Base-by-base conservation (phyloP, 176 grass and related monocot genomes). In the Chloris gayana region DNA sequence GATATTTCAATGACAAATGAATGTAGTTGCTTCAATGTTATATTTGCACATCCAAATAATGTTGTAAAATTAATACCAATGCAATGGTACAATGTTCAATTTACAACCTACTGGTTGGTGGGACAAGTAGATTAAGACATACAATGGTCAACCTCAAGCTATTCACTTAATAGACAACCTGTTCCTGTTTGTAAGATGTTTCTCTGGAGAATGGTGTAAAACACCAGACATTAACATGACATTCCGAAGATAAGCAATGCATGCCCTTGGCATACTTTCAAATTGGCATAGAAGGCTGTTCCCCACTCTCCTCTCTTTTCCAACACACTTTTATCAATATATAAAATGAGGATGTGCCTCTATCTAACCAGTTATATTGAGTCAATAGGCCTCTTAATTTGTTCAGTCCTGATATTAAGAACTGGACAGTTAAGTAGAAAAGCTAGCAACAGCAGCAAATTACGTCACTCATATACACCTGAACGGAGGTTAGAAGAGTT, bases 371-470 rank as follows among this genome's bases (percentile, higher is more conserved):
- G 44, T 14, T 72, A 57, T 33, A 66, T 21, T 27, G 29, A 39
- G 19, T 12, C 26, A 30, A 59, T 29, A 46, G 0, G 35, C 35
- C 35, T 37, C 35, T 57, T 26, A 58, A 54, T 67, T 78, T 44
- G 67, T 64, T 18, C 24, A 72, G 42, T 39, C 74, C 47, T 65
- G 30, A 38, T 24, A 83, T 41, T 53, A 22, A 2, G 54, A 83
- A 39, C 27, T 78, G 50, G 7, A 3, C 42, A 65, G 18, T 82
- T 65, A 70, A 56, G 11, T 37, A 77, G 21, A 45, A 26, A 64
- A 82, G 49, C 80, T 79, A 49, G 45, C 45, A 26, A 24, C 70
- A 53, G 5, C 41, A 68, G 39, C 38, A 62, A 50, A 83, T 77
- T 73, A 68, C 80, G 60, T 32, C 39, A 67, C 65, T 63, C 27